Percentiles rank a stretch among this genome's conserved stretches.
Conservation (phyloP, 1,139 yeast species). For the Kazachstania sp. region DNA sequence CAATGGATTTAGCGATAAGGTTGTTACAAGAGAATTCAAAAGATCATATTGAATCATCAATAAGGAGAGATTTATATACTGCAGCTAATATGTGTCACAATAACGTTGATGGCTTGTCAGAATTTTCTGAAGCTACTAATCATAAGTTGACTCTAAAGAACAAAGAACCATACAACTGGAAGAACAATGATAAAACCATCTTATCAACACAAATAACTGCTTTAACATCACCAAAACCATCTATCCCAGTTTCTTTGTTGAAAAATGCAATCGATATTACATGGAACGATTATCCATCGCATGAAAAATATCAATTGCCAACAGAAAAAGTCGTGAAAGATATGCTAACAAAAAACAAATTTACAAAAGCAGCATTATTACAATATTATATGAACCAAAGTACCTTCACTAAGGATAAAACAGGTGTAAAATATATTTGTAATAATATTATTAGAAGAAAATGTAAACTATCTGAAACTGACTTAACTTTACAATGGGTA, state of each 20-base stretch:
- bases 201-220: conserved; percentile 26
- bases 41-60: conserved; percentile 54
- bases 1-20: conserved; percentile 65
- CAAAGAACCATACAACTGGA: conserved; percentile 42
- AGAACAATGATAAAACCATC: conserved; percentile 18
- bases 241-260: conserved; percentile 19
- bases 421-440: conserved; percentile 45
- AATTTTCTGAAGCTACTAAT: conserved; percentile 45
- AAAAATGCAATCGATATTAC: conserved; percentile 20
- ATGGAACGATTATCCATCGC: conserved; percentile 46
- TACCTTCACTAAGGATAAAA: conserved; percentile 41
- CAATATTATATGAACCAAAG: conserved; percentile 44
- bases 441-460: conserved; percentile 23
- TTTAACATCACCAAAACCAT: conserved; percentile 23
- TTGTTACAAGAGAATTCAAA: conserved; percentile 56
- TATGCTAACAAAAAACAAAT: conserved; percentile 39
- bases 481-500: conserved; percentile 10
- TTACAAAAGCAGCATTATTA: conserved; percentile 52
- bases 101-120: conserved; percentile 42
- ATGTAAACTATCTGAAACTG: conserved; percentile 8
- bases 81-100: conserved; percentile 69
- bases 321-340: conserved; percentile 43
- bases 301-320: conserved; percentile 65
- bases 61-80: conserved; percentile 64
- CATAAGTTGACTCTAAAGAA: conserved; percentile 54